Percentiles rank a stretch among this genome's conserved stretches.
These are phyloP conservation scores for Sporothrix euskadiensis DNA, from an alignment of 2,329 filamentous ascomycete genomes.

Conservation along the genomic window DNA sequence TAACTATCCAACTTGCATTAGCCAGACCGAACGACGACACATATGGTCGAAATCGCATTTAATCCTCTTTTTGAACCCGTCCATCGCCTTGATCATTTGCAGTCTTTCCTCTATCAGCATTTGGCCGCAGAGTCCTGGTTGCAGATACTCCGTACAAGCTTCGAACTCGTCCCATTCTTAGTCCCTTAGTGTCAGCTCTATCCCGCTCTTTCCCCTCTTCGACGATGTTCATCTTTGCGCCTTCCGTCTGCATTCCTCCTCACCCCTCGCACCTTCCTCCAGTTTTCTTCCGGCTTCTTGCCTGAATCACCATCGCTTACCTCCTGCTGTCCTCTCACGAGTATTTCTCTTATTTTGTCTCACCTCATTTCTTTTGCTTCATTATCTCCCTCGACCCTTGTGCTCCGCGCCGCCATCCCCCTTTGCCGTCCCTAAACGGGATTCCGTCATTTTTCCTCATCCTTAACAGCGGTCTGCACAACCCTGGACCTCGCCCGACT, in stretches of 20 bases:
- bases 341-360: neutral
- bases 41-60: neutral
- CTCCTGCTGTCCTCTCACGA: neutral
- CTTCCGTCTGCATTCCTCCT: neutral
- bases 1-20: neutral
- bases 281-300: neutral
- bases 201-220: conserved; percentile 7
- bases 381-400: neutral
- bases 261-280: neutral
- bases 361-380: neutral
- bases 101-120: neutral
- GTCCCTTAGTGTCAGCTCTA: neutral
- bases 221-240: neutral
- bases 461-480: conserved; percentile 16
- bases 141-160: conserved; percentile 2
- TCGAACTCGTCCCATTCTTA: neutral
- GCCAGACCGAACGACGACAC: neutral
- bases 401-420: no score
- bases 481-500: conserved; percentile 4
- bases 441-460: neutral
- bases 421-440: neutral
- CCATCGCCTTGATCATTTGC: neutral
- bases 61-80: neutral
- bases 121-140: neutral
- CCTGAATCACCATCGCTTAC: neutral